Base-by-base conservation (phyloP, 345 rosid genomes). In the Bruguiera sexangula region DNA sequence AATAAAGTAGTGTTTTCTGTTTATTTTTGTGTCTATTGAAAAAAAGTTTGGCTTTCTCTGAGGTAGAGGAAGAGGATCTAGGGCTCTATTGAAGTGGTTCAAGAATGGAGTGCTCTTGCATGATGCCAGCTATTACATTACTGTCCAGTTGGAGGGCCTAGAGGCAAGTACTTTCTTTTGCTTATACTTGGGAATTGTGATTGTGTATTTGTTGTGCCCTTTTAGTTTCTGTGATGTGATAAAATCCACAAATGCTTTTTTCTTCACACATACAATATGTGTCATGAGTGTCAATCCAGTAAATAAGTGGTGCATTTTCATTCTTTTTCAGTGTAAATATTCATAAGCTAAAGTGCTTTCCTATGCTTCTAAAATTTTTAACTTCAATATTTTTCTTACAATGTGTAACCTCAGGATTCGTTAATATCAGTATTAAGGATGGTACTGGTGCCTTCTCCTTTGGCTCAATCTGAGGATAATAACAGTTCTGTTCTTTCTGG, bases 41-140 rank as follows among this genome's bases (percentile, higher is more conserved):
- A 27, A 55, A 21, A 27, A 22, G 3, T 24, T 26, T 56, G 29
- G 29, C 60, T 36, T 80, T 67, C 13, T 79, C 26, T 82, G 60
- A 67, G 73, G 81, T 77, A 91, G 98, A 62, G 97, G 98, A 75
- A 91, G 84, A 68, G 96, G 97, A 31, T 88, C 92, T 27, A 88
- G 98, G 82, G 95, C 95, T 81, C 65, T 88, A 50, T 78, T 94
- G 82, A 89, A 78, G 81, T 82, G 92, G 85, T 86, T 76, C 73
- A 83, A 78, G 72, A 65, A 82, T 27, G 89, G 93, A 68, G 93
- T 77, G 56, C 82, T 89, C 73, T 73, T 91, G 54, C 98, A 89
- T 73, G 96, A 88, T 82, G 91, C 93, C 26, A 88, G 91, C 74
- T 89, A 90, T 76, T 54, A 78, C 81, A 59, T 76, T 73, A 79